Percentiles rank a stretch among this genome's conserved stretches.
These are phyloP conservation scores for Corrigiola litoralis DNA, from an alignment of 179 eudicot genomes.

Conservation along the genomic window DNA sequence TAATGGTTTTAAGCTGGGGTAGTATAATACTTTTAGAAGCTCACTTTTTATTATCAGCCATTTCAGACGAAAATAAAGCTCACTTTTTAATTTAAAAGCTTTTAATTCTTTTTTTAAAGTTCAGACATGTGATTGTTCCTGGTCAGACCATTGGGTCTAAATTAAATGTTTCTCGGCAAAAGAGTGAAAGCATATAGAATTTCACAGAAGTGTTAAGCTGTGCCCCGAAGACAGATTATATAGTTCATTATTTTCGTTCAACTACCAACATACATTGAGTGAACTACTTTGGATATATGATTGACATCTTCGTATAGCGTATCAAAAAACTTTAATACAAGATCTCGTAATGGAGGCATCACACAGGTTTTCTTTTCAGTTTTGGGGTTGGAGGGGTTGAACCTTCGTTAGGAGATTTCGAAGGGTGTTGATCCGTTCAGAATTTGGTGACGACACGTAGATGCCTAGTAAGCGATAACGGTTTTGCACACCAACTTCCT, in stretches of 20 bases:
- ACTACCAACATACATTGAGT: neutral
- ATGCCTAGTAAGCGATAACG: neutral
- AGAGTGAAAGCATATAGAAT: neutral
- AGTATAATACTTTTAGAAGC: no score
- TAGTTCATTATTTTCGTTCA: neutral
- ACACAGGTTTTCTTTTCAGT: neutral
- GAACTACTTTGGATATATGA: neutral
- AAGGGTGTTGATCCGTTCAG: neutral
- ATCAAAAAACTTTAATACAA: neutral
- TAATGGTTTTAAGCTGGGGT: no score
- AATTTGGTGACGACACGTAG: slow-evolving; percentile 11
- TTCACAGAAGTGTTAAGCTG: neutral
- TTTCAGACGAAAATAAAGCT: no score
- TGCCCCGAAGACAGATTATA: neutral
- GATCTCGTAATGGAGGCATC: slow-evolving; percentile 6
- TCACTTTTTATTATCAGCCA: no score
- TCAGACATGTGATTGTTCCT: no score
- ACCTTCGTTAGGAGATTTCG: neutral
- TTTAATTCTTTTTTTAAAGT: no score
- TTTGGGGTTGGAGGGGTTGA: slow-evolving; percentile 4
- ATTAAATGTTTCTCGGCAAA: no score
- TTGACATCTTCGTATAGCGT: slow-evolving; percentile 5
- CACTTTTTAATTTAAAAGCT: no score
- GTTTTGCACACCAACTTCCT: neutral
- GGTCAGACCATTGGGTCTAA: no score